Evolutionary conservation across 331 rosid genomes (phyloP).

Genomic region (Arachis monticola): DNA sequence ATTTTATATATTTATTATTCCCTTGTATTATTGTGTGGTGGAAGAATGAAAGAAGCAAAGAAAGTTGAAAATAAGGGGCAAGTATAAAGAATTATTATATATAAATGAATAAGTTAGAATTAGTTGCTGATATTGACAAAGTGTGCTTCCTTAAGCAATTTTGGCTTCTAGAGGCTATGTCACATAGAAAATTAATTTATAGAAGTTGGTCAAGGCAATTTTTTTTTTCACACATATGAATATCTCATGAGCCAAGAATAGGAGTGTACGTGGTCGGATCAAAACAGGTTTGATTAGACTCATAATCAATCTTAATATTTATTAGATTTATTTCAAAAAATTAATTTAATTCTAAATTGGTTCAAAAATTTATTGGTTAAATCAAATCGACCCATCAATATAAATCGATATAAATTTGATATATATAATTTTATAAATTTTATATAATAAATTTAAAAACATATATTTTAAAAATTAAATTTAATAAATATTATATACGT

Average conservation of each 20-base stretch:
- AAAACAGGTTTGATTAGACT: no score
- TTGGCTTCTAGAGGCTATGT: conserved; percentile 28
- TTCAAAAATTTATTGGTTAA: no score
- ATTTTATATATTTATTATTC: not conserved
- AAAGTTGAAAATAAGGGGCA: conserved; percentile 13
- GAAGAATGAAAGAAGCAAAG: not conserved
- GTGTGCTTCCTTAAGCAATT: conserved; percentile 34
- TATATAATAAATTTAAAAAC: no score
- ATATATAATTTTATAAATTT: no score
- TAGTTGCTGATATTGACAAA: conserved; percentile 32
- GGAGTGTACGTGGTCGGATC: no score
- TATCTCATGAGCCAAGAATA: not conserved
- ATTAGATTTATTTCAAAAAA: no score
- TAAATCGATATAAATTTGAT: no score
- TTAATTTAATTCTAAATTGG: no score
- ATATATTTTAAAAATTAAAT: no score
- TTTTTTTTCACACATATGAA: not conserved
- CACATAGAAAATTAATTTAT: conserved; percentile 5
- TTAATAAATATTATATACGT: no score
- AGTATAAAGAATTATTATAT: not conserved
- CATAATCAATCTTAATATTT: no score
- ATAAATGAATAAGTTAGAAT: not conserved
- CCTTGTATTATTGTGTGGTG: conserved; percentile 22
- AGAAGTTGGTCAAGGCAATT: not conserved
- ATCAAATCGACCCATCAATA: no score